Evolutionary conservation across 2,329 filamentous ascomycete genomes (phyloP).

Genomic region (Pseudogymnoascus sp.): DNA sequence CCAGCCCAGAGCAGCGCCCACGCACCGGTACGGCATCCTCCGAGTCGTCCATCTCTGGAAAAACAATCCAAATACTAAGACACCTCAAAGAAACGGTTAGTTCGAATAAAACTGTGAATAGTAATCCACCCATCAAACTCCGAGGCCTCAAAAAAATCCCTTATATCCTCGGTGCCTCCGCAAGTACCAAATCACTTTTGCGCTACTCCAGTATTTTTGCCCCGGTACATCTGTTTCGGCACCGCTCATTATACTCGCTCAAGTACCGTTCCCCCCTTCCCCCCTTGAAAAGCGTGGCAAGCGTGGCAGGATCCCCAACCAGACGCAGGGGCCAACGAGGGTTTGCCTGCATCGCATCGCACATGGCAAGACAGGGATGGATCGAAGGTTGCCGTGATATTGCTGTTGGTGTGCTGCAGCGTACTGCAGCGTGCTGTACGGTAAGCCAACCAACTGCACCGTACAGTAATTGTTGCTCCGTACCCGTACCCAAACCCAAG

Average conservation of each 20-base stretch:
- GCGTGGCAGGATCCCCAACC: background rate
- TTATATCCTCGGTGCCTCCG: background rate
- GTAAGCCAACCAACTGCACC: too few species aligned
- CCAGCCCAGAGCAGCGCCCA: background rate
- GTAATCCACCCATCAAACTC: background rate
- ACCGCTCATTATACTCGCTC: background rate
- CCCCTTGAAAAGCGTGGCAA: background rate
- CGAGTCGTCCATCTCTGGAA: background rate
- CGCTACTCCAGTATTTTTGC: background rate
- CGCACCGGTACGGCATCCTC: background rate
- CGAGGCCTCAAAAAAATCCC: background rate
- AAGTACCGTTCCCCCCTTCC: background rate
- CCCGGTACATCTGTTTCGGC: background rate
- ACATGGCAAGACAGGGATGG: background rate
- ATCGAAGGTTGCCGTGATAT: background rate
- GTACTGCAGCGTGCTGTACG: background rate
- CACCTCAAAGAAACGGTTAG: background rate
- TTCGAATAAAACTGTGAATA: background rate
- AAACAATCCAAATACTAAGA: background rate
- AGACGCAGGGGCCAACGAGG: background rate
- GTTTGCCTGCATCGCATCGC: background rate
- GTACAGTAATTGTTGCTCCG: background rate
- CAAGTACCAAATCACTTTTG: background rate
- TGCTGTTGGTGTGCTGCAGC: background rate
- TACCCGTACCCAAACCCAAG: background rate